A percentile compares a stretch with the other conserved stretches of the same genome.
Conservation (phyloP, 2,329 filamentous ascomycete species). For the Pseudocercospora vitis region DNA sequence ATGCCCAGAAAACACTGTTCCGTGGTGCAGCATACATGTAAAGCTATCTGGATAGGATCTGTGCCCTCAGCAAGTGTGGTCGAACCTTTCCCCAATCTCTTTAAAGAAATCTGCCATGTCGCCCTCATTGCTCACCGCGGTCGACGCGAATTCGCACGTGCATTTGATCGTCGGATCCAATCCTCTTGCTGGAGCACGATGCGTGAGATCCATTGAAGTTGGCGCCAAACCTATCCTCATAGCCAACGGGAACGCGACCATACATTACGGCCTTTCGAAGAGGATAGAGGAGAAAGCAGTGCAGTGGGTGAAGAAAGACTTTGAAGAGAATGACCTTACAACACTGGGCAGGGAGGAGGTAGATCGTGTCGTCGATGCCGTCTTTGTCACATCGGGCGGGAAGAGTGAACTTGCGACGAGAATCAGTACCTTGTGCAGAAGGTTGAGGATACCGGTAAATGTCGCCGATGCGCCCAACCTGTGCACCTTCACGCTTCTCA, state of each 20-base stretch:
- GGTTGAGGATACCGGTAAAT: conserved; percentile 86
- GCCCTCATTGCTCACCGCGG: conserved; percentile 67
- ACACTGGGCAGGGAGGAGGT: conserved; percentile 79
- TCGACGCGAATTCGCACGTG: conserved; percentile 67
- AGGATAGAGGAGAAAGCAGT: conserved; percentile 67
- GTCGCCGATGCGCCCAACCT: conserved; percentile 83
- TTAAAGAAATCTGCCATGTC: conserved; percentile 37
- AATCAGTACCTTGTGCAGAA: conserved; percentile 73
- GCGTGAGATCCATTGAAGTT: conserved; percentile 73
- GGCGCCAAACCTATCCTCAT: conserved; percentile 80
- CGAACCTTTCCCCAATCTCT: not conserved
- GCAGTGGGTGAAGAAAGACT: conserved; percentile 64
- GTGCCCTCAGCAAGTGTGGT: not conserved
- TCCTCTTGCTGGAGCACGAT: conserved; percentile 81
- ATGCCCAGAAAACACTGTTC: conserved; percentile 8
- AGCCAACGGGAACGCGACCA: conserved; percentile 60
- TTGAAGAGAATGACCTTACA: conserved; percentile 70
- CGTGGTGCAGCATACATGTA: not conserved
- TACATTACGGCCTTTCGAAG: conserved; percentile 62
- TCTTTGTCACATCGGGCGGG: conserved; percentile 73
- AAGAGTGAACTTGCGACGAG: conserved; percentile 54
- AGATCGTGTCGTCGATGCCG: conserved; percentile 76
- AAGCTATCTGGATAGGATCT: not conserved
- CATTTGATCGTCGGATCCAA: conserved; percentile 87
- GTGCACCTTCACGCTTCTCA: conserved; percentile 86